Evolutionary conservation across 2,329 filamentous ascomycete genomes (phyloP), one percentile per base, ranked within the genome.

Genomic region (Phaeoacremonium minimum): DNA sequence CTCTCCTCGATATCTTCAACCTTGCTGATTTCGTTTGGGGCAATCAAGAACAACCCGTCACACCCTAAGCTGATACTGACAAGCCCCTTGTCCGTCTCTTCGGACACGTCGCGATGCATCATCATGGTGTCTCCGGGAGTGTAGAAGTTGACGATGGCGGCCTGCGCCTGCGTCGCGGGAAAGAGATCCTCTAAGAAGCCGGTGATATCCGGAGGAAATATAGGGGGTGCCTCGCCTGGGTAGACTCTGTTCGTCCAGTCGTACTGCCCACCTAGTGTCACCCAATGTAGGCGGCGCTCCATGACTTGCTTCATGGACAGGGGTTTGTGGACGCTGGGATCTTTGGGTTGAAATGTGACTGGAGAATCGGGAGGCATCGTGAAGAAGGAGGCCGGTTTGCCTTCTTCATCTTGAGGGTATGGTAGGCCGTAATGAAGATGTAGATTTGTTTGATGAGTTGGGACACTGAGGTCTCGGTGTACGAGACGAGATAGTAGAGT

Each of bases 111-210:
- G 9, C 93, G 81, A 64, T 97, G 93, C 59, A 95, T 77, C 66
- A 87, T 91, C 57, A 97, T 80, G 1, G 86, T 94, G 55, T 97
- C 91, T 15, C 87, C 87, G 0, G 93, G 87, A 0, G 81, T 85
- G 63, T 97, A 97, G 34, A 97, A 73, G 57, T 97, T 97, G 48
- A 95, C 79, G 45, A 97, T 97, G 26, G 93, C 91, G 2, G 93
- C 90, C 63, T 97, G 83, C 0, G 91, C 80, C 35, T 74, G 69
- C 12, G 90, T 93, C 9, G 79, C 71, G 0, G 88, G 85, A 47
- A 95, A 97, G 0, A 93, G 60, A 0, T 62, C 62, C 37, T 79
- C 70, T 1, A 96, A 64, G 7, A 95, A 74, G 2, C 55, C 58
- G 4, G 79, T 78, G 33, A 94, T 73, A 52, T 95, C 88, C 2